Evolutionary conservation across 2,329 filamentous ascomycete species (phyloP).

Genomic region (Gremmenia infestans): DNA sequence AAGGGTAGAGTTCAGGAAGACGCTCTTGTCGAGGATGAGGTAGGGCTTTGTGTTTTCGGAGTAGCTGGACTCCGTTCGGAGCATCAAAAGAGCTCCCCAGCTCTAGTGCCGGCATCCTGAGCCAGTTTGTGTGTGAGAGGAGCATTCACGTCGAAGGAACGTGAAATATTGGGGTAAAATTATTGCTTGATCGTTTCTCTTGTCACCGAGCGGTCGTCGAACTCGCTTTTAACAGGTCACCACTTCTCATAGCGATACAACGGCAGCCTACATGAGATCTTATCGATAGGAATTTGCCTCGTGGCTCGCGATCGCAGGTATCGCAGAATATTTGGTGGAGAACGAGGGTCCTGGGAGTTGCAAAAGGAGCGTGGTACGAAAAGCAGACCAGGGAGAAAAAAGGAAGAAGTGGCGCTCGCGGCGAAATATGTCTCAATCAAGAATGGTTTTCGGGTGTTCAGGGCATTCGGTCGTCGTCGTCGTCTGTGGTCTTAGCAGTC

Average conservation of each 20-base stretch:
- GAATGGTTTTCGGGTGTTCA: not conserved
- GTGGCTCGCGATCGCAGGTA: not conserved
- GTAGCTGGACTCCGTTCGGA: constrained; percentile 24
- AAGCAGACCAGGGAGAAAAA: constrained; percentile 1
- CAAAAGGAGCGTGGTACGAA: constrained; percentile 11
- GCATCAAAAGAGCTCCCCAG: constrained; percentile 24
- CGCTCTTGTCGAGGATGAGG: constrained; percentile 29
- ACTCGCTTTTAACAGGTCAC: constrained; percentile 13
- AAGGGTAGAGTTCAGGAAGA: constrained; percentile 12
- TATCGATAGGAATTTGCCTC: constrained; percentile 2
- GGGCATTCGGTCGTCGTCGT: constrained; percentile 9
- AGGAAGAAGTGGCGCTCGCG: constrained; percentile 6
- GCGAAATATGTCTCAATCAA: constrained; percentile 3
- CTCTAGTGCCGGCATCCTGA: constrained; percentile 30
- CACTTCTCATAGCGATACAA: constrained; percentile 17
- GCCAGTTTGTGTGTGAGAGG: constrained; percentile 32
- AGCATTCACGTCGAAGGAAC: constrained; percentile 27
- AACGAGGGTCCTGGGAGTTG: constrained; percentile 1
- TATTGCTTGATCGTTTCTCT: constrained; percentile 7
- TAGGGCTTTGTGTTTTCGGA: constrained; percentile 31
- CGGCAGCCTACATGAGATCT: constrained; percentile 16
- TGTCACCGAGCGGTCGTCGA: constrained; percentile 11
- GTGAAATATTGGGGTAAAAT: constrained; percentile 1
- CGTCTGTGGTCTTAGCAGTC: constrained; percentile 3
- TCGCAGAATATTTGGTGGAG: not conserved